Conservation (phyloP, 2,329 filamentous ascomycete genomes). For the Hypoxylon sp. region DNA sequence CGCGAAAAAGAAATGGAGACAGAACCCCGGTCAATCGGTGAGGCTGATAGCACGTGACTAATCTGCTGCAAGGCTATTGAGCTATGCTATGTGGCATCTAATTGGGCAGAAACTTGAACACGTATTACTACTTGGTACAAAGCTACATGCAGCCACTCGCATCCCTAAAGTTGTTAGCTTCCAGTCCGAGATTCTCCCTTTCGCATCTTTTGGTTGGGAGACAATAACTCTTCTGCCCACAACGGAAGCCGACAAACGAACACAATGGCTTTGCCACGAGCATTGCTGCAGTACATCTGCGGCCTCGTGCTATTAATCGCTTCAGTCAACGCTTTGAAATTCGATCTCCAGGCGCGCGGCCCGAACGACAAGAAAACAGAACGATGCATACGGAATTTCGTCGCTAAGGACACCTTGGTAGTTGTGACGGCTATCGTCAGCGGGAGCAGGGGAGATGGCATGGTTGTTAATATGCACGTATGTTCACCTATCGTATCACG, state of each 20-base stretch:
- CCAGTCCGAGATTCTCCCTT: slow-evolving; percentile 29
- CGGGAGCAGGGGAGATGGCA: slow-evolving; percentile 91
- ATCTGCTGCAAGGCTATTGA: slow-evolving; percentile 34
- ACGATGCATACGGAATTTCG: slow-evolving; percentile 97
- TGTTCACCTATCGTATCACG: slow-evolving; percentile 49
- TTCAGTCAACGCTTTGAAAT: slow-evolving; percentile 81
- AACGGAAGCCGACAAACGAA: slow-evolving; percentile 13
- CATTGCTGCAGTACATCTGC: slow-evolving; percentile 70
- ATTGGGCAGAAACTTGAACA: slow-evolving; percentile 43
- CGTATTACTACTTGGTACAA: slow-evolving; percentile 41
- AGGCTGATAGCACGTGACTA: slow-evolving; percentile 35
- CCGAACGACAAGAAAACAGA: slow-evolving; percentile 73
- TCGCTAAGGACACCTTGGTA: slow-evolving; percentile 89
- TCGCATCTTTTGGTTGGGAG: slow-evolving; percentile 18
- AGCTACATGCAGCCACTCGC: slow-evolving; percentile 20
- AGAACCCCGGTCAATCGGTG: slow-evolving; percentile 13
- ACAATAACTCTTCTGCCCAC: slow-evolving; percentile 7
- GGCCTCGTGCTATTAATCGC: slow-evolving; percentile 68
- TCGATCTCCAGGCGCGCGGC: slow-evolving; percentile 82
- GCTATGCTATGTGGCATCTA: not conserved
- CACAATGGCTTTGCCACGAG: slow-evolving; percentile 64
- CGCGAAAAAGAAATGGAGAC: slow-evolving; percentile 27
- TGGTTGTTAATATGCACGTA: slow-evolving; percentile 94
- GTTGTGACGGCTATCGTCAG: slow-evolving; percentile 92
- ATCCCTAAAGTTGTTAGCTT: slow-evolving; percentile 27